Conservation (phyloP, 2,329 filamentous ascomycete genomes). For the Colletotrichum endophyticum region DNA sequence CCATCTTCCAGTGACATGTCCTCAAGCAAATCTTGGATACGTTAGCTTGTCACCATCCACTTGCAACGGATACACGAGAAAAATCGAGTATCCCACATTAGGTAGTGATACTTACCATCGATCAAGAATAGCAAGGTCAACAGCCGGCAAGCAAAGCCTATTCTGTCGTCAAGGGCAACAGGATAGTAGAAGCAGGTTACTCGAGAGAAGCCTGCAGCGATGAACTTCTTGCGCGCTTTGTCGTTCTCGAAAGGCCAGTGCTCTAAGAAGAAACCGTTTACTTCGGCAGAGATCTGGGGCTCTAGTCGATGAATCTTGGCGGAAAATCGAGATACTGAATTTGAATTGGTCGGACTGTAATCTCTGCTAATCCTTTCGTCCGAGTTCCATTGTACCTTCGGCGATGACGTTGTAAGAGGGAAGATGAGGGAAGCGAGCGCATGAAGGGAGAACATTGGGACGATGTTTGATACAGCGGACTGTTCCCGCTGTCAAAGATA, state of each 20-base stretch:
- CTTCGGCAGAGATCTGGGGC: background rate
- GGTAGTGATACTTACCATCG: background rate
- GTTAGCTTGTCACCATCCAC: background rate
- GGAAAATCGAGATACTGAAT: background rate
- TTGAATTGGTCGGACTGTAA: background rate
- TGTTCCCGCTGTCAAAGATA: background rate
- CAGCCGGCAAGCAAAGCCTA: background rate
- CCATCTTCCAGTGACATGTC: background rate
- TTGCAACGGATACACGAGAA: background rate
- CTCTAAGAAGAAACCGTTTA: background rate
- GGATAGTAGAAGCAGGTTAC: background rate
- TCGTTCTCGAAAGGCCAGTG: background rate
- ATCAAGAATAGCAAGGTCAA: background rate
- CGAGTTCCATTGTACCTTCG: background rate
- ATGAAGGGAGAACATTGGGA: background rate
- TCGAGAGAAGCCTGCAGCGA: background rate
- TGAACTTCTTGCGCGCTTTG: background rate
- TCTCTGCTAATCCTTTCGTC: background rate
- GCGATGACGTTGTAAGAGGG: background rate
- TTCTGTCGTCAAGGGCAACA: background rate
- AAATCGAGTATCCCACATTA: background rate
- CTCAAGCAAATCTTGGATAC: background rate
- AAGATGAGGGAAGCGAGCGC: background rate
- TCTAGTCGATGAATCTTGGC: background rate
- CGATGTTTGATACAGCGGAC: background rate